Base-by-base conservation (phyloP, 1,139 yeast species). In the Magnusiomyces sp. region DNA sequence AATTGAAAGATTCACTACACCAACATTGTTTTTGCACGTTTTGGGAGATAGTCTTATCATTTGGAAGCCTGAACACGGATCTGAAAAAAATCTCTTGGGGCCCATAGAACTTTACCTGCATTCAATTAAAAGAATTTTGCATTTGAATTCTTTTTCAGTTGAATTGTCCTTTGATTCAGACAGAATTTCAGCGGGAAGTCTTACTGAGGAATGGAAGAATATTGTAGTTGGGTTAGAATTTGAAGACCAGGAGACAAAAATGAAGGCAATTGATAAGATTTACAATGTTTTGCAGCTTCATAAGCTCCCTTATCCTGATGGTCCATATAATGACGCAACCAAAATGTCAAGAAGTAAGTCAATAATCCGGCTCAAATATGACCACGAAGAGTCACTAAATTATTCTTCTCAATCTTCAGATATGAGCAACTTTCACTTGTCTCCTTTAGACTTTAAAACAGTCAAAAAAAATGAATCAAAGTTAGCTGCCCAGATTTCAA, bases 51-150 rank as follows among this genome's bases (percentile, higher is more conserved):
- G 49, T 1, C 33, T 45, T 33, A 27, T 50, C 2, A 11, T 50
- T 16, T 50, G 53, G 53, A 45, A 39, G 32, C 51, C 53, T 5
- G n/a, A n/a, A n/a, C n/a, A n/a, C n/a, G n/a, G n/a, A n/a, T 20
- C 39, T 20, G 29, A 40, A 11, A 37, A 48, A 6, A 43, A 48
- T 19, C 23, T 34, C 1, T 40, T 50, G 2, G 32, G 42, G 2
- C 51, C 49, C 6, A 10, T 50, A 2, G 53, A 50, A 16, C 20
- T 50, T 5, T 50, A 46, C 38, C 31, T 50, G 9, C 38, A 46
- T 19, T 46, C 53, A 11, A 11, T 50, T 16, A 46, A 43, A 36
- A 42, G 34, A n/a, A 20, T 50, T 14, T 17, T 20, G 27, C 16
- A 36, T 17, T 20, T 34, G n/a, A 38, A 36, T 14, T 40, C 43